Evolutionary conservation across 2,329 filamentous ascomycete species (phyloP).

Genomic region (Penicillium sp.): DNA sequence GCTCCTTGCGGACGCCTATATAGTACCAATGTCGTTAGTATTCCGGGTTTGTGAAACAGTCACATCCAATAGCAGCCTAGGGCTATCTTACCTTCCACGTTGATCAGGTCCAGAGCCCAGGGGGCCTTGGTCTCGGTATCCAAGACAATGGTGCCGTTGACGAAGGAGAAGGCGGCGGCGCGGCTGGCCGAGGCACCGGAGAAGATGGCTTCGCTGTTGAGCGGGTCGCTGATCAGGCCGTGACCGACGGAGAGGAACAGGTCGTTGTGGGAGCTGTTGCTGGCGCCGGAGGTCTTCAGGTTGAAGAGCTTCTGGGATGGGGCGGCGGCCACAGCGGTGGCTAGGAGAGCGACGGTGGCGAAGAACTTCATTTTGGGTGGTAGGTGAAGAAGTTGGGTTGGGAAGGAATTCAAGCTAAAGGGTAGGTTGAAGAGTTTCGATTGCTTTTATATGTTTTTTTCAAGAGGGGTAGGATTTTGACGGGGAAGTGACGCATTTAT

Average conservation of each 20-base stretch:
- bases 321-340: slow-evolving; percentile 28
- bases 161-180: slow-evolving; percentile 15
- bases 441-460: background rate
- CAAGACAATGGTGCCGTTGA: slow-evolving; percentile 17
- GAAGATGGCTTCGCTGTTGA: slow-evolving; percentile 21
- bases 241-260: slow-evolving; percentile 15
- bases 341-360: slow-evolving; percentile 29
- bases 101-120: slow-evolving; percentile 16
- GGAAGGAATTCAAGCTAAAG: background rate
- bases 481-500: slow-evolving; percentile 9
- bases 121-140: slow-evolving; percentile 9
- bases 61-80: background rate
- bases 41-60: background rate
- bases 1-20: slow-evolving; percentile 10
- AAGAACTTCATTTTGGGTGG: slow-evolving; percentile 31
- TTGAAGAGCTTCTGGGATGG: slow-evolving; percentile 23
- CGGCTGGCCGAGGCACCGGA: slow-evolving; percentile 2
- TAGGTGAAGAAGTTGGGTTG: background rate
- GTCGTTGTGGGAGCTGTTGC: slow-evolving; percentile 18
- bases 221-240: slow-evolving; percentile 12
- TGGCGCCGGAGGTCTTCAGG: slow-evolving; percentile 20
- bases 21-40: background rate
- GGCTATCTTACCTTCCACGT: background rate
- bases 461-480: background rate
- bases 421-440: background rate